Evolutionary conservation across 352 stramenopile genomes (phyloP).

Genomic region (Phytophthora tubulina): DNA sequence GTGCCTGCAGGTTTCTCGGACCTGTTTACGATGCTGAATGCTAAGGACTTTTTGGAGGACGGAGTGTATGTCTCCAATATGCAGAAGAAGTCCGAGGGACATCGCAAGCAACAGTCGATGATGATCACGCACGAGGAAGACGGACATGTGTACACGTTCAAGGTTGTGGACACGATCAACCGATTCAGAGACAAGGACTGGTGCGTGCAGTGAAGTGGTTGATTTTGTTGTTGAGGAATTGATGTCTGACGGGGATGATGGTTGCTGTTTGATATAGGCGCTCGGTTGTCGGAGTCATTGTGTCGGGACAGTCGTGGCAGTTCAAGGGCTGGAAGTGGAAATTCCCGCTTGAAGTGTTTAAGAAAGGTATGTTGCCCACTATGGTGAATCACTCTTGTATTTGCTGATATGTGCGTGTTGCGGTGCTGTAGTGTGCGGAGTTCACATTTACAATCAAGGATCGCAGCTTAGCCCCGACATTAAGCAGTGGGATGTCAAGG

Average conservation of each 20-base stretch:
- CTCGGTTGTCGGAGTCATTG: slow-evolving; percentile 90
- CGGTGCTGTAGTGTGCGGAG: slow-evolving; percentile 65
- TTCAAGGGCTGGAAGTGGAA: slow-evolving; percentile 96
- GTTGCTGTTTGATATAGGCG: slow-evolving; percentile 57
- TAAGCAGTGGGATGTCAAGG: slow-evolving; percentile 92
- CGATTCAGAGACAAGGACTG: slow-evolving; percentile 91
- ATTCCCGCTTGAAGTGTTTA: slow-evolving; percentile 92
- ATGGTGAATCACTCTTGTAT: neutral
- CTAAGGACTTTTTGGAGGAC: slow-evolving; percentile 88
- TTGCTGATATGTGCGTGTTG: slow-evolving; percentile 13
- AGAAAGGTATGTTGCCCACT: slow-evolving; percentile 69
- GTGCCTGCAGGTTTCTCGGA: slow-evolving; percentile 89
- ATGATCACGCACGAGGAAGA: slow-evolving; percentile 87
- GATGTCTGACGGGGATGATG: neutral
- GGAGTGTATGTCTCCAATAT: slow-evolving; percentile 82
- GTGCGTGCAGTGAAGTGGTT: slow-evolving; percentile 39
- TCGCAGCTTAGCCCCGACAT: slow-evolving; percentile 83
- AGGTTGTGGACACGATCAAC: slow-evolving; percentile 89
- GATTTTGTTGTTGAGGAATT: neutral
- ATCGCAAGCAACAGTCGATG: slow-evolving; percentile 84
- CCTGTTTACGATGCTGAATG: slow-evolving; percentile 91
- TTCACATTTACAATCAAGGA: slow-evolving; percentile 89
- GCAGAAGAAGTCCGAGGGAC: slow-evolving; percentile 89
- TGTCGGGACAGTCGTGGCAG: slow-evolving; percentile 91
- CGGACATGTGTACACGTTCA: slow-evolving; percentile 87